Base-by-base conservation (phyloP, 2,329 filamentous ascomycete species). In the Sporothrix mexicana region DNA sequence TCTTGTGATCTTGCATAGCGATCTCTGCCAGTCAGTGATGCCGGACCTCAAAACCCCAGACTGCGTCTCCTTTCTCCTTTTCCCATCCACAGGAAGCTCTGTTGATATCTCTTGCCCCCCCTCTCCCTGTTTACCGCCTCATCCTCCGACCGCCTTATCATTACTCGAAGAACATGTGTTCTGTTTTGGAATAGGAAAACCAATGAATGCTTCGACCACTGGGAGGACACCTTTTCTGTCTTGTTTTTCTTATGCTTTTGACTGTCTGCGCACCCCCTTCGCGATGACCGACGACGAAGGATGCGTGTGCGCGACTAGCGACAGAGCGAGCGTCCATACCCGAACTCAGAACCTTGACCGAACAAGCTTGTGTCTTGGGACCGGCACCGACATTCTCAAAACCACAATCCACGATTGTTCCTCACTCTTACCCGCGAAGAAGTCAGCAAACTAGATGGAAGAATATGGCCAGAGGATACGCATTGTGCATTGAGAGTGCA, bases 1-100 rank as follows among this genome's bases (percentile, higher is more conserved):
- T 41, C 66, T 68, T 13, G 45, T 41, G 45, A 59, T 61, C 36
- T 70, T 61, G 51, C 53, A 59, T 53, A 69, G 51, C 41, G 53
- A 59, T 47, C 36, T 20, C 66, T 68, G 66, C 66, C 17, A 68
- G 66, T n/a, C 66, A 68, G 66, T n/a, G 66, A 68, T 53, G 47
- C 66, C 68, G 20, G 41, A 47, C 13, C 41, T 23, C 45, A 20
- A 57, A 17, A 41, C 51, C 51, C 30, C 30, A 25, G 51, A 47
- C 51, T 41, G 47, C 17, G 45, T 43, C 66, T 55, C 17, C 8
- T 69, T 9, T 43, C 30, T 36, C 30, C 30, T 36, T 25, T 57
- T 30, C 13, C 25, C 66, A n/a, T 30, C 36, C 25, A 53, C 49
- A 49, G n/a, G 36, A 59, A 57, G 55, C 45, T 25, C 53, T 69